phyloP scores from a whole-genome alignment of 306 rosid species.

The Casuarina equisetifolia region DNA sequence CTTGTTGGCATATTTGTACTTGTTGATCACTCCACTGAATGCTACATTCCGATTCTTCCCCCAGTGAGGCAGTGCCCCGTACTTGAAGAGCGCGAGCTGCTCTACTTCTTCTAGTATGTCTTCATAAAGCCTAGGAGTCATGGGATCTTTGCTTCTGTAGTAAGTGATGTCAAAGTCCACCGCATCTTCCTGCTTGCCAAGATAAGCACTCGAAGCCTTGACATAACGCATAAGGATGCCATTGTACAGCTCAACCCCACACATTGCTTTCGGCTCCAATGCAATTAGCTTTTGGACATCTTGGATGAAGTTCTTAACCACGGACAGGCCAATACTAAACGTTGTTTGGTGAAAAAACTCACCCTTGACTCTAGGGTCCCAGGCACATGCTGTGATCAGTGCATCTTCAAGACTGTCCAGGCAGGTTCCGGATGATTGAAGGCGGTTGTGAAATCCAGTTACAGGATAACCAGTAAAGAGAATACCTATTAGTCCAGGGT shows the following conservation, averaged over 20 bases:
- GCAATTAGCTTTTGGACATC: constrained; percentile 64
- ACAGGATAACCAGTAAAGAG: constrained; percentile 60
- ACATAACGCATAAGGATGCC: constrained; percentile 81
- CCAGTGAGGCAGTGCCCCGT: constrained; percentile 40
- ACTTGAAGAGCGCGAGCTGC: constrained; percentile 67
- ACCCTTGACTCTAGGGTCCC: constrained; percentile 70
- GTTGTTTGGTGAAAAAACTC: constrained; percentile 68
- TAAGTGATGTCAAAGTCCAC: constrained; percentile 68
- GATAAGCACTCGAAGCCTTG: constrained; percentile 59
- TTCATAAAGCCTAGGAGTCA: constrained; percentile 61
- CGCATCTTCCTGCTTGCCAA: constrained; percentile 61
- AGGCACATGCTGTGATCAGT: constrained; percentile 51
- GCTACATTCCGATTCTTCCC: too few species aligned
- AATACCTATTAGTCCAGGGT: constrained; percentile 1
- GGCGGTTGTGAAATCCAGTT: constrained; percentile 55
- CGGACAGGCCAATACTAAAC: constrained; percentile 45
- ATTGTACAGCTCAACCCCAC: constrained; percentile 63
- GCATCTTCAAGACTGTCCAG: constrained; percentile 39
- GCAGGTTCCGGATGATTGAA: constrained; percentile 75
- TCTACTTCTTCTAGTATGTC: constrained; percentile 75
- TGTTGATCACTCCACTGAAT: too few species aligned
- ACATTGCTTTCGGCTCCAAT: constrained; percentile 53
- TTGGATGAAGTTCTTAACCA: constrained; percentile 46
- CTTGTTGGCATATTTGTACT: too few species aligned
- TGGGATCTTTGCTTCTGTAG: constrained; percentile 61